phyloP scores from a whole-genome alignment of 192 early-diverging fungal species.

The Helicostylum pulchrum region DNA sequence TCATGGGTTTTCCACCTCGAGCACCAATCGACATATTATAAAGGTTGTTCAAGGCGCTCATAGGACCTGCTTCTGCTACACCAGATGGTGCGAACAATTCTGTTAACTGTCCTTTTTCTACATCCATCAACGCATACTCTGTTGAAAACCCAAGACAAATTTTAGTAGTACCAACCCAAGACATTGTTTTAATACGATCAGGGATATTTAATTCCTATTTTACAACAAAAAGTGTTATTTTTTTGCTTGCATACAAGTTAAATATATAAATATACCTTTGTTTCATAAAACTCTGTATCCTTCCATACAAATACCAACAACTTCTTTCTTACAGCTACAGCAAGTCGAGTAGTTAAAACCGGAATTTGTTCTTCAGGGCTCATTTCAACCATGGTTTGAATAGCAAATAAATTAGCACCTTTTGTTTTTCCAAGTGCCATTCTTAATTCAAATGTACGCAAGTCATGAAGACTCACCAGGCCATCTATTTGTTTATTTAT shows the following conservation, averaged over 20 bases:
- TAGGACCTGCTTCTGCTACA: conserved; percentile 37
- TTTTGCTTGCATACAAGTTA: too few species aligned
- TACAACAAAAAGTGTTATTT: conserved; percentile 32
- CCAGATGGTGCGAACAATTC: conserved; percentile 53
- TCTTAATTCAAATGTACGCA: conserved; percentile 63
- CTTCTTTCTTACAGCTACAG: conserved; percentile 68
- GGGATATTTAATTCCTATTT: conserved; percentile 60
- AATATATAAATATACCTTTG: too few species aligned
- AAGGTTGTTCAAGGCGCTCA: conserved; percentile 44
- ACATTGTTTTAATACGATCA: conserved; percentile 71
- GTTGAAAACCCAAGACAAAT: conserved; percentile 62
- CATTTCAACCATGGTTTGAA: conserved; percentile 68
- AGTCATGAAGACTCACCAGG: conserved; percentile 68
- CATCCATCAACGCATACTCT: conserved; percentile 62
- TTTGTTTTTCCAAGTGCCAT: conserved; percentile 68
- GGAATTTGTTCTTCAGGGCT: conserved; percentile 58
- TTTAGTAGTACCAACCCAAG: conserved; percentile 69
- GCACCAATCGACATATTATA: conserved; percentile 51
- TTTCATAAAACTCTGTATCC: conserved; percentile 68
- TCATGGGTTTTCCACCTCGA: conserved; percentile 52
- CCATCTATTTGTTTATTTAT: conserved; percentile 51
- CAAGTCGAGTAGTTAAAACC: conserved; percentile 67
- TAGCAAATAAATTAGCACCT: conserved; percentile 73
- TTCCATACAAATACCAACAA: conserved; percentile 73
- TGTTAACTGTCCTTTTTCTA: conserved; percentile 48